phyloP scores from a whole-genome alignment of 1,139 yeast species.

The Candida sp. region DNA sequence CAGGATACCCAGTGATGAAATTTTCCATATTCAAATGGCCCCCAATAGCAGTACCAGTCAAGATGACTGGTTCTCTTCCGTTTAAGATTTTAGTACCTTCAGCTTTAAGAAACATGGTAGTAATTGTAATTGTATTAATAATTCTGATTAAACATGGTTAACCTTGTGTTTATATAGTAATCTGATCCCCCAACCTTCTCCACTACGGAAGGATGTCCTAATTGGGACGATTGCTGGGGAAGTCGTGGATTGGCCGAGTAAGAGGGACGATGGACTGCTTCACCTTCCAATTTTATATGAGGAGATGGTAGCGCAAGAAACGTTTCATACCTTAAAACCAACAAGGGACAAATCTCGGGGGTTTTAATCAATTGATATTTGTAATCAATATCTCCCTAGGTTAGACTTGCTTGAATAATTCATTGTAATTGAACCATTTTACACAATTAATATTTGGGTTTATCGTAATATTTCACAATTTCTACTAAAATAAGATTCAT shows the following conservation, averaged over 20 bases:
- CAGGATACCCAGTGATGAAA: constrained; percentile 49
- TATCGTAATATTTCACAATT: too few relatives aligned
- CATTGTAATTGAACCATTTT: too few relatives aligned
- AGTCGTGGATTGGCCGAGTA: neutral
- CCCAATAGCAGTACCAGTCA: constrained; percentile 40
- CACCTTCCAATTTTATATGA: neutral
- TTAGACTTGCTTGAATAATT: too few relatives aligned
- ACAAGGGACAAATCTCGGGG: too few relatives aligned
- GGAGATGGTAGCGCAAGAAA: neutral
- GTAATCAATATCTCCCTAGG: too few relatives aligned
- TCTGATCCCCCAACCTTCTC: neutral
- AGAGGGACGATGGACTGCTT: neutral
- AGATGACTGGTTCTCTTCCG: constrained; percentile 25
- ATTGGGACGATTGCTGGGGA: neutral
- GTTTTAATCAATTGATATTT: too few relatives aligned
- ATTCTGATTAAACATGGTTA: neutral
- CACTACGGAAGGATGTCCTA: neutral
- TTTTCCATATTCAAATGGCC: constrained; percentile 50
- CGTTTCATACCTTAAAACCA: too few relatives aligned
- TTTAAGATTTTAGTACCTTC: constrained; percentile 40
- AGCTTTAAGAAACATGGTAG: constrained; percentile 1
- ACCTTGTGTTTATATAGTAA: too few relatives aligned
- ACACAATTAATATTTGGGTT: too few relatives aligned
- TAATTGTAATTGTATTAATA: neutral
- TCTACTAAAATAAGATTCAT: too few relatives aligned